Evolutionary conservation across 2,329 filamentous ascomycete species (phyloP).

Genomic region (Cucurbitaria berberidis): DNA sequence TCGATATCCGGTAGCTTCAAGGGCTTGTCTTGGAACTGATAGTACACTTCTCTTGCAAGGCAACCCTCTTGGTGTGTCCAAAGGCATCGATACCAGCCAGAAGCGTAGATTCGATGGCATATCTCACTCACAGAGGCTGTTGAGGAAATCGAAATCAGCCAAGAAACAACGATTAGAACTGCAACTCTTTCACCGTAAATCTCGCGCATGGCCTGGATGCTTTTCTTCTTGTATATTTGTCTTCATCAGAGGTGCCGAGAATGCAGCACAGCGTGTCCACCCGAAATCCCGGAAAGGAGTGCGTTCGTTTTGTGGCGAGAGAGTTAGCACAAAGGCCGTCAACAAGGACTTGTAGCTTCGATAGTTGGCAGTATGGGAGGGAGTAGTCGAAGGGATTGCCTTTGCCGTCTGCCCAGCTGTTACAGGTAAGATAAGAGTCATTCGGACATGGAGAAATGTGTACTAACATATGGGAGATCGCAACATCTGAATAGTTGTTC

Average conservation of each 20-base stretch:
- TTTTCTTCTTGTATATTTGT: slow-evolving; percentile 13
- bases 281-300: slow-evolving; percentile 10
- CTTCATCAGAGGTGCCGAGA: slow-evolving; percentile 9
- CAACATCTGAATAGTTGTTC: slow-evolving; percentile 8
- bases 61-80: slow-evolving; percentile 24
- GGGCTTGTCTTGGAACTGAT: slow-evolving; percentile 19
- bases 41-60: slow-evolving; percentile 18
- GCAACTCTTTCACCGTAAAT: slow-evolving; percentile 15
- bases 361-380: slow-evolving; percentile 16
- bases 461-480: slow-evolving; percentile 20
- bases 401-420: slow-evolving; percentile 17
- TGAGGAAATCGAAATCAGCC: slow-evolving; percentile 16
- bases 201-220: slow-evolving; percentile 15
- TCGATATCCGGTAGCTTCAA: slow-evolving; percentile 16
- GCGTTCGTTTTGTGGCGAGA: background rate
- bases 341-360: slow-evolving; percentile 8
- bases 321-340: slow-evolving; percentile 9
- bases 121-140: slow-evolving; percentile 19
- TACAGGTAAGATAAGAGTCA: background rate
- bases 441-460: background rate
- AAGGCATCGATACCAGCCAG: slow-evolving; percentile 18
- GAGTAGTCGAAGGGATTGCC: slow-evolving; percentile 18
- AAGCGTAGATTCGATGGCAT: slow-evolving; percentile 15
- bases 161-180: slow-evolving; percentile 17
- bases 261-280: slow-evolving; percentile 20